Evolutionary conservation across 768 basidiomycete species (phyloP), one percentile per base, ranked within the genome.

Genomic region (Phanerodontia chrysosporium): DNA sequence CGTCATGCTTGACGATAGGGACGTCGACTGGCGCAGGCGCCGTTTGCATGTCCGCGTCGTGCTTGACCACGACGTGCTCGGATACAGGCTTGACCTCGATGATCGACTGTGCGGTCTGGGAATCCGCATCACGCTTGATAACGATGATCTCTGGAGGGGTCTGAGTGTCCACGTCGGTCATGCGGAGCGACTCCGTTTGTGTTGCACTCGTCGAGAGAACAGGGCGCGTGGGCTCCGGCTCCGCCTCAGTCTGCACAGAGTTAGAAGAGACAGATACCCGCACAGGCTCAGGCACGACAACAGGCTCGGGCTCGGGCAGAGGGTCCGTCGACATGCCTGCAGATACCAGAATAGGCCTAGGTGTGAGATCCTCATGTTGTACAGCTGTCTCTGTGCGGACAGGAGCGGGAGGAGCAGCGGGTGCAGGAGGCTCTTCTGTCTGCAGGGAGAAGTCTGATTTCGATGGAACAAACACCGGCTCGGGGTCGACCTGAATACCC

Each of bases 341-440:
- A 44, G 64, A 62, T 30, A 66, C 54, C 21, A 63, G 55, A n/a
- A 49, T 55, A 16, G 59, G 48, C 8, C 55, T 24, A 13, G 66
- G 65, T 42, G 60, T 56, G 18, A 73, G 52, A 28, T 70, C 61
- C 45, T 76, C 75, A 61, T 81, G 75, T 62, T 87, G 85, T 13
- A 82, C 72, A 21, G 76, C 83, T 49, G 75, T 74, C 52, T 87
- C 84, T 3, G 74, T 65, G 45, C 64, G 80, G 56, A 67, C 68
- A 2, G 61, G 62, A 22, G 59, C 55, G 21, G 57, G 57, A 2
- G 61, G 62, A 22, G 59, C 57, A n/a, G n/a, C n/a, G n/a, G n/a
- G n/a, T n/a, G n/a, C n/a, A n/a, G 57, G 57, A 29, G 65, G 67
- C 6, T 53, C 60, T 9, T 74, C 72, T 0, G 73, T 75, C 58